Percentiles rank a stretch among this genome's conserved stretches.
Evolutionary conservation across 352 stramenopile genomes (phyloP).

Genomic region (Halophytophthora batemanensis): DNA sequence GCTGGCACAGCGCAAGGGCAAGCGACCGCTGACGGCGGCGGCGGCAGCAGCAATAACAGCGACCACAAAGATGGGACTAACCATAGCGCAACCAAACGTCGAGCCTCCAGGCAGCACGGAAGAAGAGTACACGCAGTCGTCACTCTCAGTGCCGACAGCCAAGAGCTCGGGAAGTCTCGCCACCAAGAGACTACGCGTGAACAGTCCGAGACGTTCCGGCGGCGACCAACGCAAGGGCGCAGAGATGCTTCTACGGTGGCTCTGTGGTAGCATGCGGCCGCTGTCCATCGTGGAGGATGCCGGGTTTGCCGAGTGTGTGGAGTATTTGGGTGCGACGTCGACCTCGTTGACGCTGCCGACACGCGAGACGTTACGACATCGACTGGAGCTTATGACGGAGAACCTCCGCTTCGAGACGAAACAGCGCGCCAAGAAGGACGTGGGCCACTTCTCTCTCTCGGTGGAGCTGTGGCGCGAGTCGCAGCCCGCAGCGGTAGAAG

Average conservation of each 20-base stretch:
- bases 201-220: not conserved
- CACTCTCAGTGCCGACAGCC: not conserved
- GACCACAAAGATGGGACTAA: too few species aligned
- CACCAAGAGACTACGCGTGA: conserved; percentile 1
- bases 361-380: conserved; percentile 27
- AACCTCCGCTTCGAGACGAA: conserved; percentile 32
- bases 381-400: conserved; percentile 34
- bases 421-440: conserved; percentile 35
- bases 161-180: not conserved
- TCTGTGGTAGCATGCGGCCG: conserved; percentile 31
- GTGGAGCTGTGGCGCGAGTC: conserved; percentile 18
- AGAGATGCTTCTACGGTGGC: conserved; percentile 39
- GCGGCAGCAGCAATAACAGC: too few species aligned
- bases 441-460: conserved; percentile 22
- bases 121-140: not conserved
- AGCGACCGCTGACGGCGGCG: not conserved
- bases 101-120: too few species aligned
- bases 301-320: conserved; percentile 28
- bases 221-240: conserved; percentile 26
- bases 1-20: not conserved
- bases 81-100: too few species aligned
- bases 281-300: conserved; percentile 31
- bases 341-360: conserved; percentile 20
- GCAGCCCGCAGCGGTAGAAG: not conserved
- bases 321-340: conserved; percentile 12